Conservation (phyloP, 345 rosid species). For the Reutealis trisperma region DNA sequence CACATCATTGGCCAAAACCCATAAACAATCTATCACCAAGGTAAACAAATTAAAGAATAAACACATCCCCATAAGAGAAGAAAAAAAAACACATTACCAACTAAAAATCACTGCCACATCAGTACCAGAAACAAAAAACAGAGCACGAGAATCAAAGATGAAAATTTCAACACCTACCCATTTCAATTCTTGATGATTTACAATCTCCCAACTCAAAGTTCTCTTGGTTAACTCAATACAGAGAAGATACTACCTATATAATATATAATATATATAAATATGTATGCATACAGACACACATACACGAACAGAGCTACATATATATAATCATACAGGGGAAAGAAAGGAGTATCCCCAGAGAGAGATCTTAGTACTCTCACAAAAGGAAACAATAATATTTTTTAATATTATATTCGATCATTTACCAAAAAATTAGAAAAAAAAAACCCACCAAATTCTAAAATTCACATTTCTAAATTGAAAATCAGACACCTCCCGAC, state of each 20-base stretch:
- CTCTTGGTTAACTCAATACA: slow-evolving; percentile 31
- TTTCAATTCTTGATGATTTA: slow-evolving; percentile 35
- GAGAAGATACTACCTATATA: slow-evolving; percentile 28
- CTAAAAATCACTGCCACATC: slow-evolving; percentile 5
- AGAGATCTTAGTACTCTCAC: slow-evolving; percentile 29
- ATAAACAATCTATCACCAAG: neutral
- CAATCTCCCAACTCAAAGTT: slow-evolving; percentile 22
- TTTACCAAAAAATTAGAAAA: neutral
- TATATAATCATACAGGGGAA: neutral
- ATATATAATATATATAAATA: slow-evolving; percentile 5
- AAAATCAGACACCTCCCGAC: slow-evolving; percentile 54
- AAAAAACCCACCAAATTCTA: slow-evolving; percentile 2
- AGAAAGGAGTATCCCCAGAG: neutral
- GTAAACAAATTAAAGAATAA: neutral
- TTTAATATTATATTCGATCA: slow-evolving; percentile 6
- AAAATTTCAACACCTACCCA: slow-evolving; percentile 41
- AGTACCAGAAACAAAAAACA: slow-evolving; percentile 14
- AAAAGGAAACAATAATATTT: slow-evolving; percentile 23
- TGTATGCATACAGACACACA: neutral
- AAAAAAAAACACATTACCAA: neutral
- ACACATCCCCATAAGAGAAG: slow-evolving; percentile 13
- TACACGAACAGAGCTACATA: neutral
- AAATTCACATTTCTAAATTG: neutral
- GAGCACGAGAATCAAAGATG: slow-evolving; percentile 20
- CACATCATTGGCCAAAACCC: neutral